Percentiles rank a stretch among this genome's conserved stretches.
These are phyloP conservation scores for fission yeast (Schizosaccharomyces pombe) DNA, from an alignment of 805 yeast species.

Conservation along the genomic window DNA sequence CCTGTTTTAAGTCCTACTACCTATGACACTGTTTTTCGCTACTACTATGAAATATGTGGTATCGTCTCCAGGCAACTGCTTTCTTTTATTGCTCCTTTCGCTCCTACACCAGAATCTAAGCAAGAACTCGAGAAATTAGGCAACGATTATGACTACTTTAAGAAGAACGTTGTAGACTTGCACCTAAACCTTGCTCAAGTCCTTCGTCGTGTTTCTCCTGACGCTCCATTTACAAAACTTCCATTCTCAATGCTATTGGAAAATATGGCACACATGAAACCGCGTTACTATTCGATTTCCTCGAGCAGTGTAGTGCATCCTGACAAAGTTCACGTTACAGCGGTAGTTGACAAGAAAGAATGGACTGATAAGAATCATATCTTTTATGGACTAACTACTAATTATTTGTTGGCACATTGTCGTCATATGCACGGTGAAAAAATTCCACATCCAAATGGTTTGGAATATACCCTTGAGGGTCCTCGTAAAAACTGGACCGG, in stretches of 20 bases:
- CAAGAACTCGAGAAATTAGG: conserved; percentile 29
- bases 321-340: conserved; percentile 63
- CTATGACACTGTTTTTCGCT: conserved; percentile 63
- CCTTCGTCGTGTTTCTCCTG: conserved; percentile 35
- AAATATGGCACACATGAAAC: conserved; percentile 57
- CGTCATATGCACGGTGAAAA: conserved; percentile 25
- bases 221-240: conserved; percentile 44
- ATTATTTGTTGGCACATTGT: conserved; percentile 44
- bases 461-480: conserved; percentile 53
- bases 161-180: conserved; percentile 33
- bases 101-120: conserved; percentile 43
- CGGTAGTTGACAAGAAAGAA: conserved; percentile 46
- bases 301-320: conserved; percentile 45
- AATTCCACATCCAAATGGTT: conserved; percentile 18
- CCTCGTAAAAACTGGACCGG: conserved; percentile 38
- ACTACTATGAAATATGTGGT: conserved; percentile 77
- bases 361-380: conserved; percentile 21
- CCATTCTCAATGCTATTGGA: conserved; percentile 76
- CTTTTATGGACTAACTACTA: conserved; percentile 79
- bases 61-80: conserved; percentile 78
- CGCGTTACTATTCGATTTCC: conserved; percentile 89
- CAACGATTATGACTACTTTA: conserved; percentile 45
- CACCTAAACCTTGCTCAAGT: conserved; percentile 58
- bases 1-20: conserved; percentile 43
- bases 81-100: conserved; percentile 49